Percentiles rank a stretch among this genome's conserved stretches.
Evolutionary conservation across 352 stramenopile genomes (phyloP).

Genomic region (Globisporangium rhizosaccharum): DNA sequence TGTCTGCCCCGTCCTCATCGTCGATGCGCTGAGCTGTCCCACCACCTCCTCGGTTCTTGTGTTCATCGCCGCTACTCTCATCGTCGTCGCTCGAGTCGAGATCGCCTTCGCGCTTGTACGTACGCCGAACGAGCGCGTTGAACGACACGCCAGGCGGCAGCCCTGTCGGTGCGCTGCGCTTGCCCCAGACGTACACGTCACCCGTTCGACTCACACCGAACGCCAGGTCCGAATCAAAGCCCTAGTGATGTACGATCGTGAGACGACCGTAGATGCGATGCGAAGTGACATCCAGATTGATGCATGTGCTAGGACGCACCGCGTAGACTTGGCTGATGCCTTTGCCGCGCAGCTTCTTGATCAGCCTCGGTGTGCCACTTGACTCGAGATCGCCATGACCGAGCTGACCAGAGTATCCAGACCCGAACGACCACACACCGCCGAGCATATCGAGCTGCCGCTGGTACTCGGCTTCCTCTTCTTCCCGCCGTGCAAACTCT

Average conservation of each 20-base stretch:
- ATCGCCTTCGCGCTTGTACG: conserved; percentile 24
- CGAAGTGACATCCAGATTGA: not conserved
- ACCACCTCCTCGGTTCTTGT: not conserved
- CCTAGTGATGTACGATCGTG: conserved; percentile 20
- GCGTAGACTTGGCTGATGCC: conserved; percentile 72
- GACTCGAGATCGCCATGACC: conserved; percentile 69
- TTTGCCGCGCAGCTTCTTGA: conserved; percentile 61
- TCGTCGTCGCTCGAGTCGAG: conserved; percentile 55
- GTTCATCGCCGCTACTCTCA: conserved; percentile 7
- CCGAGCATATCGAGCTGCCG: conserved; percentile 74
- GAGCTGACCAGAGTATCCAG: conserved; percentile 61
- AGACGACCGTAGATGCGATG: not conserved
- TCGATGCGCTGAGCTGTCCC: conserved; percentile 1
- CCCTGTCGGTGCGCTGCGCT: conserved; percentile 51
- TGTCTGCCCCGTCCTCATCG: conserved; percentile 15
- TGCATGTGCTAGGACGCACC: conserved; percentile 16
- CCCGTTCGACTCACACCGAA: conserved; percentile 65
- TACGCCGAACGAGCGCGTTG: conserved; percentile 24
- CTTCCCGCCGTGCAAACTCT: conserved; percentile 54
- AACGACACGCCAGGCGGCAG: conserved; percentile 30
- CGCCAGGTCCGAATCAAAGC: conserved; percentile 77
- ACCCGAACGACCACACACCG: conserved; percentile 80
- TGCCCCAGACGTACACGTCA: conserved; percentile 81
- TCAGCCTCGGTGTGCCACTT: conserved; percentile 43
- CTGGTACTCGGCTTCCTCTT: conserved; percentile 67